phyloP scores from a whole-genome alignment of 1,139 yeast genomes.

The Taphrina flavorubra region DNA sequence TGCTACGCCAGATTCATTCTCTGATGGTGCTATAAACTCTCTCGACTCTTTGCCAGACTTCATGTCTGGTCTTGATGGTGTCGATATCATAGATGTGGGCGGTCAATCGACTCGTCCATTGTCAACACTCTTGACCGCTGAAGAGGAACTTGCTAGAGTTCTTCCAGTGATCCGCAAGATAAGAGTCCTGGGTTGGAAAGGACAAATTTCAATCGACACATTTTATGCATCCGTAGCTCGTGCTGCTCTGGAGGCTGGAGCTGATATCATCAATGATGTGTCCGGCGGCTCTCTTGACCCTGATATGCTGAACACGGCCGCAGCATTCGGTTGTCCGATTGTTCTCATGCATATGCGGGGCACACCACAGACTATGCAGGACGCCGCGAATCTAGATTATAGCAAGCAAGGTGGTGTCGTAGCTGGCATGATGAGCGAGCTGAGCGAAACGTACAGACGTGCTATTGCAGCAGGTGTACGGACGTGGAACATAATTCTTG shows the following conservation, averaged over 20 bases:
- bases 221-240: conserved; percentile 77
- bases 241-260: conserved; percentile 73
- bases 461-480: conserved; percentile 70
- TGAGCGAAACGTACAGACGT: conserved; percentile 60
- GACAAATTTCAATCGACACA: conserved; percentile 80
- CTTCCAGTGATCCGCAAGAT: conserved; percentile 71
- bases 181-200: conserved; percentile 58
- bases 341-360: conserved; percentile 87
- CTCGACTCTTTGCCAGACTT: conserved; percentile 55
- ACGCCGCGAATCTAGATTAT: conserved; percentile 61
- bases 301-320: conserved; percentile 68
- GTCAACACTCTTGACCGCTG: conserved; percentile 62
- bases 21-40: conserved; percentile 73
- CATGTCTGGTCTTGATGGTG: conserved; percentile 60
- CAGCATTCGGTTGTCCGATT: conserved; percentile 70
- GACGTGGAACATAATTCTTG: conserved; percentile 89
- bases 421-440: conserved; percentile 65
- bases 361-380: conserved; percentile 72
- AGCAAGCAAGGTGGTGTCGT: conserved; percentile 48
- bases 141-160: conserved; percentile 65
- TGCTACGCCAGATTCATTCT: conserved; percentile 92
- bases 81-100: conserved; percentile 81
- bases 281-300: conserved; percentile 79
- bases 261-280: conserved; percentile 89
- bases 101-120: conserved; percentile 94